Base-by-base conservation (phyloP, 2,329 filamentous ascomycete species). In the Paecilomyces sp. region DNA sequence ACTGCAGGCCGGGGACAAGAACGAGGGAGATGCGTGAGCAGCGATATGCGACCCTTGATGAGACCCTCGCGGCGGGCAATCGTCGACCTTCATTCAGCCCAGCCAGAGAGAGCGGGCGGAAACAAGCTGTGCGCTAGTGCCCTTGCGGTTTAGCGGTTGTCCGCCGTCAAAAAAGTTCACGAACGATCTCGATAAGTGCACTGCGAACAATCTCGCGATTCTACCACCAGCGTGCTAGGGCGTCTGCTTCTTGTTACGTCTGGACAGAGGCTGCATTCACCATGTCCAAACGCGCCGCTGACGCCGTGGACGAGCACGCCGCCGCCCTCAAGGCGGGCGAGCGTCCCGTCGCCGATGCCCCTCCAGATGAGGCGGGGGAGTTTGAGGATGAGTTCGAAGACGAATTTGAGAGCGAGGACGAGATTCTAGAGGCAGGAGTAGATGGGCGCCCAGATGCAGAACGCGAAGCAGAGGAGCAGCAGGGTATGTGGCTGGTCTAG, bases 371-470 rank as follows among this genome's bases (percentile, higher is more conserved):
- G 59, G 80, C 77, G 62, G 81, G 83, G 63, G 89, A 88, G 61
- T 82, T 90, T 57, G 85, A 90, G 68, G 83, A 85, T 66, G 90
- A 97, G 66, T 97, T 95, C 64, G 94, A 96, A 71, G 94, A 97
- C 77, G 93, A 97, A 71, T 97, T 93, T 67, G 92, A 97, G 81
- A 96, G 87, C 67, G 88, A 89, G 68, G 92, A 97, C 74, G 92
- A 97, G 75, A 90, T 97, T 57, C 79, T 97, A 61, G 93, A 97
- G 78, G 93, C 94, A 3, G 93, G 93, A 62, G 92, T 97, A 12
- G 93, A 97, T 73, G 93, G 93, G 18, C 81, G 92, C 64, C 93
- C 93, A 31, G 93, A 97, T 75, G 91, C 89, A 7, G 93, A 97
- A 81, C 82, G 92, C 51, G 93, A 97, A 71, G 91, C 90, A 7